A percentile compares a stretch with the other conserved stretches of the same genome.
phyloP scores from a whole-genome alignment of 2,329 filamentous ascomycete species.

The Aspergillus puulaauensis region DNA sequence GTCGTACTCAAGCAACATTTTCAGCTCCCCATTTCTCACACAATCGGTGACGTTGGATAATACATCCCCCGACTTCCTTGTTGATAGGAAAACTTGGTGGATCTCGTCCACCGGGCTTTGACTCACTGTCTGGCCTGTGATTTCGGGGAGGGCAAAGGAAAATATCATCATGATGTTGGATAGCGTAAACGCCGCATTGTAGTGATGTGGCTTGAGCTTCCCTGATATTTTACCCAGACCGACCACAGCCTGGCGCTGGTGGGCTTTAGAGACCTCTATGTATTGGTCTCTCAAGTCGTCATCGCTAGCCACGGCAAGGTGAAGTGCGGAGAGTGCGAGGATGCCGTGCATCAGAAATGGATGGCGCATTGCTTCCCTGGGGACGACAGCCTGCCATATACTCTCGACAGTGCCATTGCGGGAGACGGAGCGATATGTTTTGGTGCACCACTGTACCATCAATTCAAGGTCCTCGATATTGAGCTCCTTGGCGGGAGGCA shows the following conservation, averaged over 20 bases:
- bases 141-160: constrained; percentile 32
- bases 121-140: constrained; percentile 7
- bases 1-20: constrained; percentile 25
- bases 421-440: constrained; percentile 33
- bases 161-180: constrained; percentile 35
- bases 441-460: constrained; percentile 37
- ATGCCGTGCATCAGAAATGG: constrained; percentile 35
- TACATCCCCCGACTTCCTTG: constrained; percentile 30
- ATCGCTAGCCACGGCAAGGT: constrained; percentile 24
- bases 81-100: constrained; percentile 28
- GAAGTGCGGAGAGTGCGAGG: constrained; percentile 35
- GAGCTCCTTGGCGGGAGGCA: constrained; percentile 10
- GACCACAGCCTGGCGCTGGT: constrained; percentile 26
- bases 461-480: constrained; percentile 34
- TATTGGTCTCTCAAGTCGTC: constrained; percentile 23
- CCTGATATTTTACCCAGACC: constrained; percentile 23
- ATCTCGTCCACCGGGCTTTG: constrained; percentile 29
- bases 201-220: constrained; percentile 28
- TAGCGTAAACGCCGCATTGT: constrained; percentile 37
- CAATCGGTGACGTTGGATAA: constrained; percentile 24
- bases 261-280: constrained; percentile 27
- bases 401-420: constrained; percentile 22
- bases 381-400: constrained; percentile 34
- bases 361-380: constrained; percentile 29
- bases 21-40: constrained; percentile 27